Evolutionary conservation across 2,329 filamentous ascomycete species (phyloP).

Genomic region (Pestalotiopsis sp.): DNA sequence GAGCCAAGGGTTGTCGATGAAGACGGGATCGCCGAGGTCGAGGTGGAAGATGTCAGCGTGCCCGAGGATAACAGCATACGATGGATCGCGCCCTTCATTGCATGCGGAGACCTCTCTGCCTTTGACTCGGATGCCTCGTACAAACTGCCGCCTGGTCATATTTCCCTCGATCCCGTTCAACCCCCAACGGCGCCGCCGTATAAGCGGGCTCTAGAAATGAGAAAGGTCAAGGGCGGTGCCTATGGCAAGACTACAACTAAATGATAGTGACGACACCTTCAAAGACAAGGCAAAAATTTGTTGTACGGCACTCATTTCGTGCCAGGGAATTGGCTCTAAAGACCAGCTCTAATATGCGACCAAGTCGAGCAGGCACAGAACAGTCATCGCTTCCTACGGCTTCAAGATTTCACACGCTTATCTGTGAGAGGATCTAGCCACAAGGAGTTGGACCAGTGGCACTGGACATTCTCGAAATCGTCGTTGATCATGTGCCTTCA

Average conservation of each 20-base stretch:
- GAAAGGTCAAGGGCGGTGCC: slow-evolving; percentile 74
- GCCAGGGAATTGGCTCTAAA: no score
- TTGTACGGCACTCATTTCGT: no score
- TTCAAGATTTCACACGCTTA: no score
- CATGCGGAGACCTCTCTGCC: slow-evolving; percentile 92
- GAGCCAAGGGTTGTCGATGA: slow-evolving; percentile 22
- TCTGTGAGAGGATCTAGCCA: no score
- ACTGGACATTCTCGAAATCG: no score
- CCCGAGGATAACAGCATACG: slow-evolving; percentile 48
- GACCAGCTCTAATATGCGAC: no score
- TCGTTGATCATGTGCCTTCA: no score
- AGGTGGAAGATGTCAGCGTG: slow-evolving; percentile 49
- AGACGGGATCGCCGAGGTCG: slow-evolving; percentile 47
- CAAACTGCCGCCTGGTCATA: slow-evolving; percentile 80
- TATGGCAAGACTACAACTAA: slow-evolving; percentile 68
- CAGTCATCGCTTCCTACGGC: no score
- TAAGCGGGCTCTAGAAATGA: slow-evolving; percentile 84
- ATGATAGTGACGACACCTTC: not conserved
- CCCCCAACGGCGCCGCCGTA: slow-evolving; percentile 96
- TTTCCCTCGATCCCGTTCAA: slow-evolving; percentile 89
- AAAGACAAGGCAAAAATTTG: no score
- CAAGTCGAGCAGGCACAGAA: no score
- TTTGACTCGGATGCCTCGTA: slow-evolving; percentile 98
- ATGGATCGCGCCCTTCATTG: slow-evolving; percentile 95
- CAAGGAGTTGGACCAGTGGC: no score